Evolutionary conservation across 1,284 basidiomycete species (phyloP).

Genomic region (Thelephora terrestris): DNA sequence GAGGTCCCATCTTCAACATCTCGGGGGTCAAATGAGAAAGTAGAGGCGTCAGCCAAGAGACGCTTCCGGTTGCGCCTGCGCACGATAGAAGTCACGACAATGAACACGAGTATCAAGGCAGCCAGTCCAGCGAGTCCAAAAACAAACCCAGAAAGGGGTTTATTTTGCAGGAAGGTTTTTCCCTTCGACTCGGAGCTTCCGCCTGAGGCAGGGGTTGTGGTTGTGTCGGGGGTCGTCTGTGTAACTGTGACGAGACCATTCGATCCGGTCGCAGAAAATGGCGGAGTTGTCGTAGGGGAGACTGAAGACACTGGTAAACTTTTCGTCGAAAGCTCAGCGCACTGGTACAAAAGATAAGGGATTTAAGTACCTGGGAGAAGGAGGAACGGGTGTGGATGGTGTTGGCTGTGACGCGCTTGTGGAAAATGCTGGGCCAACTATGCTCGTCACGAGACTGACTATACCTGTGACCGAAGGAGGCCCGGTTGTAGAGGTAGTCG

Average conservation of each 20-base stretch:
- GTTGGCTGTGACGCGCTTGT: too few species aligned
- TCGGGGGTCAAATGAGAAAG: constrained; percentile 33
- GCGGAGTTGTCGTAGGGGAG: constrained; percentile 7
- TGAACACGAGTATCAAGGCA: constrained; percentile 33
- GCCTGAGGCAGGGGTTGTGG: constrained; percentile 9
- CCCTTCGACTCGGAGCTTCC: constrained; percentile 14
- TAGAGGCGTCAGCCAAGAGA: constrained; percentile 38
- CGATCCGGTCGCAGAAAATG: constrained; percentile 5
- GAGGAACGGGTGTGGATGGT: too few species aligned
- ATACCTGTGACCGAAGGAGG: too few species aligned
- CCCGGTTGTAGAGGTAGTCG: too few species aligned
- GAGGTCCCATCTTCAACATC: not conserved
- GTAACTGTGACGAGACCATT: constrained; percentile 19
- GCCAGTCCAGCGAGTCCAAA: constrained; percentile 43
- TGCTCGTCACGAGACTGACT: too few species aligned
- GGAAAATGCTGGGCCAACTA: too few species aligned
- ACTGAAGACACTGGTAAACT: not conserved
- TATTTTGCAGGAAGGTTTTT: constrained; percentile 48
- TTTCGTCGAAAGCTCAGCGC: too few species aligned
- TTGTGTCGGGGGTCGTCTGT: constrained; percentile 11
- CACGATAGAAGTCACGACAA: constrained; percentile 34
- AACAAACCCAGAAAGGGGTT: constrained; percentile 44
- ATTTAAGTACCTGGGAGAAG: too few species aligned
- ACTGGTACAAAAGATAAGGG: too few species aligned
- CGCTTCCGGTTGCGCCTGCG: constrained; percentile 38